A percentile compares a stretch with the other conserved stretches of the same genome.
Conservation (phyloP, 257 asterid genomes). For the Solanum pimpinellifolium region DNA sequence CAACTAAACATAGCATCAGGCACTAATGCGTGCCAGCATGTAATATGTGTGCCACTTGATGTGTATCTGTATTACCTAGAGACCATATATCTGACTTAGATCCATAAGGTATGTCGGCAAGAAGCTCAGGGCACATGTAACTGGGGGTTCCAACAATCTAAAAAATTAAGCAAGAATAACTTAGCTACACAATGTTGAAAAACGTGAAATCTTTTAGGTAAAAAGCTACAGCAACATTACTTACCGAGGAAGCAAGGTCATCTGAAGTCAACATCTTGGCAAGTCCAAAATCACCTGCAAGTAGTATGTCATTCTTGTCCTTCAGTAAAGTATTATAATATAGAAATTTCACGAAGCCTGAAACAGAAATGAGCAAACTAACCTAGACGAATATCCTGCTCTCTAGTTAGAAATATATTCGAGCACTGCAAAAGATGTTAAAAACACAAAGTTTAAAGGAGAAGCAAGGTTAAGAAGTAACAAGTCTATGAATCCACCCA, state of each 20-base stretch:
- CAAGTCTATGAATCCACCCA: background rate
- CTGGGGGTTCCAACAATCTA: slow-evolving; percentile 97
- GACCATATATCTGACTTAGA: slow-evolving; percentile 95
- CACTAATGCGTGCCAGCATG: background rate
- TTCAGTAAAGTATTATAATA: background rate
- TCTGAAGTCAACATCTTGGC: slow-evolving; percentile 82
- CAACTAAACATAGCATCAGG: background rate
- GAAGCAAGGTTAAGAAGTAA: background rate
- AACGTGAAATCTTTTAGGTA: background rate
- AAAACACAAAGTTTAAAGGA: background rate
- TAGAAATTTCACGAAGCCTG: background rate
- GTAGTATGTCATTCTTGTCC: background rate
- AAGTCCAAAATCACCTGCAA: slow-evolving; percentile 91
- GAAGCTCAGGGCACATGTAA: slow-evolving; percentile 97
- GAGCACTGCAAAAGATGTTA: slow-evolving; percentile 62
- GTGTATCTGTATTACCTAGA: slow-evolving; percentile 42
- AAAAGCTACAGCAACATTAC: slow-evolving; percentile 10
- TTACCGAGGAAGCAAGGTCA: slow-evolving; percentile 89
- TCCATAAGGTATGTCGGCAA: slow-evolving; percentile 92
- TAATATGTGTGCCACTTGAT: background rate
- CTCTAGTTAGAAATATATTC: slow-evolving; percentile 78
- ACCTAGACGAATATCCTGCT: slow-evolving; percentile 86
- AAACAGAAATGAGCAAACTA: slow-evolving; percentile 9
- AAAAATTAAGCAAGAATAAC: slow-evolving; percentile 1
- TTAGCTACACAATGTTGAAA: slow-evolving; percentile 1